A percentile compares a stretch with the other conserved stretches of the same genome.
These are phyloP conservation scores for Melanogaster broomeanus DNA, from an alignment of 768 basidiomycete genomes.

Conservation along the genomic window DNA sequence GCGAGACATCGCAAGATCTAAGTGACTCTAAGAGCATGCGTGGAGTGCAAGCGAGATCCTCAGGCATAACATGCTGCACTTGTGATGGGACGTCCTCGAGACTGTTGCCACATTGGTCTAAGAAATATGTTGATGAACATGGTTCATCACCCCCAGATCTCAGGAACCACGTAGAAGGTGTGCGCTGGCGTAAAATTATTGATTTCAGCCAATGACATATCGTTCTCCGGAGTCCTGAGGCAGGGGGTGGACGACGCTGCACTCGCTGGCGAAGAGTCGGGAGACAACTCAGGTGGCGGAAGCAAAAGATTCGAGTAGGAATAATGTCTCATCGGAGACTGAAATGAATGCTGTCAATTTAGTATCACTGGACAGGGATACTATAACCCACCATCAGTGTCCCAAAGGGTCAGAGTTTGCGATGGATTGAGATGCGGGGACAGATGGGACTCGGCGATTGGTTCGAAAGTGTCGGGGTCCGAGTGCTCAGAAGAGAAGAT, in stretches of 20 bases:
- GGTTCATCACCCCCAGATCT: not conserved
- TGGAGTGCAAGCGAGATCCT: conserved; percentile 22
- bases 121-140: not conserved
- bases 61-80: conserved; percentile 9
- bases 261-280: conserved; percentile 24
- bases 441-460: not conserved
- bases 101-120: conserved; percentile 14
- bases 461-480: not conserved
- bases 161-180: not conserved
- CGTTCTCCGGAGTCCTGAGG: conserved; percentile 17
- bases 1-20: not conserved
- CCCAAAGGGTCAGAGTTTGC: not conserved
- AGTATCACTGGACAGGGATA: not conserved
- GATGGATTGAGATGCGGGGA: not conserved
- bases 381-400: conserved; percentile 12
- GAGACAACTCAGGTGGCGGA: conserved; percentile 19
- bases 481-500: not conserved
- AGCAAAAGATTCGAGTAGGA: conserved; percentile 2
- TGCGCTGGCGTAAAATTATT: not conserved
- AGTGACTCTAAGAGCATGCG: not conserved
- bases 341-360: not conserved
- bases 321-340: not conserved
- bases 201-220: not conserved
- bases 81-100: conserved; percentile 14
- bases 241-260: conserved; percentile 23